Conservation (phyloP, 1,284 basidiomycete species). For the Ganoderma multipileum region DNA sequence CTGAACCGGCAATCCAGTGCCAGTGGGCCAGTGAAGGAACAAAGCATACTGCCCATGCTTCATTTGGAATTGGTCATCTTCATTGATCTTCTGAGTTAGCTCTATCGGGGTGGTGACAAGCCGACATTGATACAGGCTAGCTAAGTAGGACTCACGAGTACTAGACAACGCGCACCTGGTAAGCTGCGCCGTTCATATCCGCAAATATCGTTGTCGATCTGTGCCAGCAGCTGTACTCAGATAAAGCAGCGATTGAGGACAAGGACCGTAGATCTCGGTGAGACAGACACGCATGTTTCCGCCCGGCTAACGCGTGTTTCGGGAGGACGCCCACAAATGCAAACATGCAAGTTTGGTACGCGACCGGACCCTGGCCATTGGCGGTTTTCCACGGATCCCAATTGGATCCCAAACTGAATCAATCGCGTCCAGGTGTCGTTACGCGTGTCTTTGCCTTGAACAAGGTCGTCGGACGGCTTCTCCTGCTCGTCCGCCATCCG, state of each 20-base stretch:
- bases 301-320: conserved; percentile 11
- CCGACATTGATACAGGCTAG: too few species aligned
- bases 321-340: conserved; percentile 27
- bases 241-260: not conserved
- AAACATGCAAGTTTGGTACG: conserved; percentile 28
- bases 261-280: conserved; percentile 2
- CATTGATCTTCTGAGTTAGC: not conserved
- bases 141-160: too few species aligned
- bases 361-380: conserved; percentile 8
- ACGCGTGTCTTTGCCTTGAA: conserved; percentile 4
- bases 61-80: not conserved
- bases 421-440: not conserved
- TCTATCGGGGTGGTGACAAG: too few species aligned
- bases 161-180: too few species aligned
- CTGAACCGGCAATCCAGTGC: not conserved
- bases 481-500: not conserved
- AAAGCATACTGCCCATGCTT: not conserved
- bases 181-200: not conserved
- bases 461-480: conserved; percentile 20
- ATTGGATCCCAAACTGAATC: not conserved
- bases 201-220: not conserved
- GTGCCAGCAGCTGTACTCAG: not conserved
- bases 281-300: conserved; percentile 9
- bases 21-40: too few species aligned
- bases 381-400: conserved; percentile 9